Base-by-base conservation (phyloP, 2,329 filamentous ascomycete genomes). In the Claviceps digitariae region DNA sequence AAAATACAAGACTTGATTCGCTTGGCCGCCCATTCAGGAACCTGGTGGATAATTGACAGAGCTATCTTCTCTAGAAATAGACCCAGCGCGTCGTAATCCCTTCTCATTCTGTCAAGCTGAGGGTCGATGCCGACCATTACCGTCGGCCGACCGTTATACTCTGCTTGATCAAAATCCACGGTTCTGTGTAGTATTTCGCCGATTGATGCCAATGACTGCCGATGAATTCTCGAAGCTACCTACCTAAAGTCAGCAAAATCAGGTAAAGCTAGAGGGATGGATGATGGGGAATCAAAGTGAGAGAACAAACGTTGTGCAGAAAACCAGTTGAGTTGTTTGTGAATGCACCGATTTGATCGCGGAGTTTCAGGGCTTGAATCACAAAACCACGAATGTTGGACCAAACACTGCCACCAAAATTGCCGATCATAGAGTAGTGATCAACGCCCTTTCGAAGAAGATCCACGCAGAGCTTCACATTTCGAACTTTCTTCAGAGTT, bases 361-460 rank as follows among this genome's bases (percentile, higher is more conserved):
- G 75, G 27, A 96, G 77, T 55, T 83, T 82, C 27, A 95, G 72
- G 0, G 82, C 73, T 58, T 86, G 78, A 57, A 81, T 84, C 0
- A 84, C 78, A 64, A 96, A 97, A 60, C 81, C 66, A 36, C 69
- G 73, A 29, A 95, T 71, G n/a, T 76, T 83, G 52, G 78, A 77
- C 90, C 88, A 96, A 15, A 84, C 79, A 34, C 80, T 83, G 52
- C 74, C 80, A 54, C 79, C 78, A 57, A 86, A 77, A 0, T 81
- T 79, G 15, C 68, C 63, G 21, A 67, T 67, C 13, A 67, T 63
- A 4, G 72, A 71, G 4, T 74, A 71, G 20, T 68, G 69, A 61
- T 81, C 83, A n/a, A 86, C 77, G 0, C 93, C 93, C 66, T 87
- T 94, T 54, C 79, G 83, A 10, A 98, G 71, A 60, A 86, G 83